Base-by-base conservation (phyloP, 1,284 basidiomycete genomes). In the Ustilago xerochloae region DNA sequence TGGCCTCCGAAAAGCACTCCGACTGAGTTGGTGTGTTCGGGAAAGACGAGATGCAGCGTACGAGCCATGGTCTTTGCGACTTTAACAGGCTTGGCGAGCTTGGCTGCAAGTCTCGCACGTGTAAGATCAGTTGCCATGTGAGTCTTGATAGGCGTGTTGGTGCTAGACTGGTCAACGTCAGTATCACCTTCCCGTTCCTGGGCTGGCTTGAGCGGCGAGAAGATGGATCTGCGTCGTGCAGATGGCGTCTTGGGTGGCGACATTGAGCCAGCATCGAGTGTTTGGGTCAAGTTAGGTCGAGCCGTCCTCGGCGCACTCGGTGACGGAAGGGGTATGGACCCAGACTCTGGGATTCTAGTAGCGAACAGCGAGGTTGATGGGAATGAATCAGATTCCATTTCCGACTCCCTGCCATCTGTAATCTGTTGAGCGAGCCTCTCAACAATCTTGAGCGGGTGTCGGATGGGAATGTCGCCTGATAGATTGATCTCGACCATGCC, bases 1-100 rank as follows among this genome's bases (percentile, higher is more conserved):
- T 81, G 78, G 0, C 79, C 79, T 30, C 79, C 79, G 24, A 81
- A 81, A 2, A 81, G 59, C 12, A 79, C 72, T 1, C 61, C 58
- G 12, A 70, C 63, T 1, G 67, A 73, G 32, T 81, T 81, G 33
- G 75, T 69, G 54, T 81, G 79, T 51, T 81, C 75, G 6, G 78
- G 78, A 36, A 80, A 80, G 2, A 80, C 78, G 15, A 80, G 56
- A 22, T 80, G 77, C 9, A 80, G 53, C 13, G 71, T 73, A 0
- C 58, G 67, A 10, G 61, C 67, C 49, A 75, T 53, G 6, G 78
- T 80, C 20, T 69, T 58, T 29, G 61, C 63, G 2, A 79, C 74
- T 33, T 68, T 63, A 57, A 78, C 69, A 16, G 71, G 65, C 13
- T 72, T 72, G 1, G 49, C 16, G 29, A 72, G 63, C 26, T 72